phyloP scores from a whole-genome alignment of 2,329 filamentous ascomycete genomes.

The Aureobasidium mangrovei region DNA sequence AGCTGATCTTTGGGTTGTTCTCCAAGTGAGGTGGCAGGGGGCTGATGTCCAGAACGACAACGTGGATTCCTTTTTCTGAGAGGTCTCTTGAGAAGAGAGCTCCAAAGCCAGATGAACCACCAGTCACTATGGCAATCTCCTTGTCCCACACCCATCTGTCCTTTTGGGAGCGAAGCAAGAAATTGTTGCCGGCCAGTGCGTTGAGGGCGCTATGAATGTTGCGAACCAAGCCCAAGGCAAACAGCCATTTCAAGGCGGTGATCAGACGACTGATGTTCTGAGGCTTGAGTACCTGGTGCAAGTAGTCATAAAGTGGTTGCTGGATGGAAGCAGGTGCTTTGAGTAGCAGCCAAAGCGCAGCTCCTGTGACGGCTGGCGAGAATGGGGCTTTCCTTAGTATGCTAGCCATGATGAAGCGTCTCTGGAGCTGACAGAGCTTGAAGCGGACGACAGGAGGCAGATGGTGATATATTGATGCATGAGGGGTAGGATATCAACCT shows the following conservation, averaged over 20 bases:
- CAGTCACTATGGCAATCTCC: conserved; percentile 30
- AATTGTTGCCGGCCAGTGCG: conserved; percentile 28
- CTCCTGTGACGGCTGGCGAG: conserved; percentile 17
- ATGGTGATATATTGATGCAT: not conserved
- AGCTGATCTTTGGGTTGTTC: conserved; percentile 27
- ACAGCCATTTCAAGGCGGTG: conserved; percentile 24
- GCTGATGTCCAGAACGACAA: conserved; percentile 32
- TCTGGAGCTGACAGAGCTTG: too few species aligned
- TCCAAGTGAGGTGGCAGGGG: conserved; percentile 27
- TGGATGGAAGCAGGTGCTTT: conserved; percentile 23
- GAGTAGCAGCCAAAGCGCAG: conserved; percentile 20
- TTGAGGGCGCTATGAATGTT: conserved; percentile 23
- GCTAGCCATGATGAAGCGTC: conserved; percentile 21
- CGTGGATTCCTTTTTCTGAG: conserved; percentile 28
- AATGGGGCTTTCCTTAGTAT: conserved; percentile 16
- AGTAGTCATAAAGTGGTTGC: conserved; percentile 23
- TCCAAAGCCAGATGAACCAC: conserved; percentile 32
- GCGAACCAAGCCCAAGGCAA: conserved; percentile 25
- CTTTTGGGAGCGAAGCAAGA: conserved; percentile 29
- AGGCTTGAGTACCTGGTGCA: conserved; percentile 22
- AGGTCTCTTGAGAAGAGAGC: conserved; percentile 29
- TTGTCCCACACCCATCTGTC: conserved; percentile 29
- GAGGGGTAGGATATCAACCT: too few species aligned
- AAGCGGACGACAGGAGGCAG: too few species aligned
- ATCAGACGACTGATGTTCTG: conserved; percentile 21